Conservation (phyloP, 805 yeast species). For the Kuraishia capsulata region DNA sequence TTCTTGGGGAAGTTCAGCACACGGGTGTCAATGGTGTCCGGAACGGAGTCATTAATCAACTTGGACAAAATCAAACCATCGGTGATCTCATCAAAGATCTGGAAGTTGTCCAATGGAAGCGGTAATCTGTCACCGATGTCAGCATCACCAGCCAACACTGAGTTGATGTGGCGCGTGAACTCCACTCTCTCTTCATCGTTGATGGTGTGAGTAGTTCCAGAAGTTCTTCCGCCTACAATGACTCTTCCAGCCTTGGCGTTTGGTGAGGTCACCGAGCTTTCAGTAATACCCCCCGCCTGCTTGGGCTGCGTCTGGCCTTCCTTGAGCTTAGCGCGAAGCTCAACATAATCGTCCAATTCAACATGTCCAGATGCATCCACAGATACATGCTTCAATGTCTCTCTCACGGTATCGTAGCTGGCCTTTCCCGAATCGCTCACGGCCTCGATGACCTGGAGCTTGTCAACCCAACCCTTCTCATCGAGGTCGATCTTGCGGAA, state of each 20-base stretch:
- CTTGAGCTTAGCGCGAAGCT: constrained; percentile 71
- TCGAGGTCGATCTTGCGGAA: constrained; percentile 81
- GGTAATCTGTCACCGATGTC: constrained; percentile 83
- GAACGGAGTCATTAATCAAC: constrained; percentile 94
- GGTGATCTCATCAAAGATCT: constrained; percentile 91
- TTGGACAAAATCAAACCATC: constrained; percentile 92
- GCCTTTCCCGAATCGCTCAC: constrained; percentile 73
- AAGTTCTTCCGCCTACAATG: constrained; percentile 74
- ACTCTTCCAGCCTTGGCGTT: constrained; percentile 46
- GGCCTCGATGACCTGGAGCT: constrained; percentile 79
- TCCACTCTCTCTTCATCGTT: constrained; percentile 95
- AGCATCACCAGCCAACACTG: constrained; percentile 81
- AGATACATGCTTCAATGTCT: constrained; percentile 80
- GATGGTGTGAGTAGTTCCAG: constrained; percentile 93
- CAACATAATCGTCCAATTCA: constrained; percentile 90
- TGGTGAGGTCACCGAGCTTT: constrained; percentile 6
- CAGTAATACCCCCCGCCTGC: constrained; percentile 9
- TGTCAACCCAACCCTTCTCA: constrained; percentile 92
- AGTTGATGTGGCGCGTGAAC: constrained; percentile 92
- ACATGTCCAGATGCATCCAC: constrained; percentile 97
- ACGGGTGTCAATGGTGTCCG: constrained; percentile 97
- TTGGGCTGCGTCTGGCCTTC: constrained; percentile 26
- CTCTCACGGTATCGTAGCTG: constrained; percentile 87
- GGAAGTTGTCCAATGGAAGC: constrained; percentile 88
- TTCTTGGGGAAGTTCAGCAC: constrained; percentile 83